These are phyloP conservation scores for Quercus gilva DNA, from an alignment of 306 rosid genomes.

Conservation along the genomic window DNA sequence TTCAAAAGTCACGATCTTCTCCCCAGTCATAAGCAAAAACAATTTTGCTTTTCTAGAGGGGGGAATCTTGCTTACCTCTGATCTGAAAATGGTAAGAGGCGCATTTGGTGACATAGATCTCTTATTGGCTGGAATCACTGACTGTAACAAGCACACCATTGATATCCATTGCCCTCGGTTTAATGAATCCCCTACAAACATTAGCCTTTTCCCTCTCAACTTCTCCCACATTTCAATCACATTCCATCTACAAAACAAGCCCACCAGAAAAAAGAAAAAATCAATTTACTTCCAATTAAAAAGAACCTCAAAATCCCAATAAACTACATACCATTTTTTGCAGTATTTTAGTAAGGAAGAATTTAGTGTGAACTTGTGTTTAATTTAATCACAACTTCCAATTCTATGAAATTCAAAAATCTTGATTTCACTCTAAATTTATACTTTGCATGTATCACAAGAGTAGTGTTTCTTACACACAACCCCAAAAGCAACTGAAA, in stretches of 20 bases:
- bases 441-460: background rate
- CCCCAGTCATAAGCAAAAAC: background rate
- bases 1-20: background rate
- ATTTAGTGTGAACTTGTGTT: background rate
- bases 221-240: constrained; percentile 89
- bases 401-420: background rate
- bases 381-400: background rate
- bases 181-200: constrained; percentile 98
- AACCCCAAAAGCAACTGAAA: too few species aligned
- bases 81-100: constrained; percentile 80
- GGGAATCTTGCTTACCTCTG: constrained; percentile 54
- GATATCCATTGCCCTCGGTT: constrained; percentile 99
- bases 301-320: background rate
- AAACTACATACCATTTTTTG: background rate
- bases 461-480: too few species aligned
- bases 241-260: constrained; percentile 57
- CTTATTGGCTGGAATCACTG: constrained; percentile 76
- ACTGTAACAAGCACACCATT: constrained; percentile 88
- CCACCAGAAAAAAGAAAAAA: background rate
- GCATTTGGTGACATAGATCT: constrained; percentile 96
- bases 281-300: constrained; percentile 15
- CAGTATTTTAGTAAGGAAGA: background rate
- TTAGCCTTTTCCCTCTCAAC: constrained; percentile 81
- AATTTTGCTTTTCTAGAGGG: background rate
- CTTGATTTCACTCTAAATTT: background rate